Evolutionary conservation across 78 protist genomes (phyloP).

Genomic region (Dictyostelium brefeldianum): DNA sequence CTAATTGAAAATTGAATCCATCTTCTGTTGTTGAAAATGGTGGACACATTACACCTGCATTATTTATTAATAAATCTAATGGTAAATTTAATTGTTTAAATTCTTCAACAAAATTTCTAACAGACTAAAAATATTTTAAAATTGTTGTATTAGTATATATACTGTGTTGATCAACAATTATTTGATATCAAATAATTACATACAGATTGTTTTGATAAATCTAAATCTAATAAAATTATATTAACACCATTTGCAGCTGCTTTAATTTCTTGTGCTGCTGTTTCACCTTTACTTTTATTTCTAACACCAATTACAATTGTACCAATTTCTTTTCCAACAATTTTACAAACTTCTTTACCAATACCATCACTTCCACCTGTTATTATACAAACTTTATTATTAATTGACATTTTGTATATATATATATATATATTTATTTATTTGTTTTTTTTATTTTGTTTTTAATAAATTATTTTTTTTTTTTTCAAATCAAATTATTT

Average conservation of each 20-base stretch:
- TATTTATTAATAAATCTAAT: conserved; percentile 43
- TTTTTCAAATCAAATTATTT: background rate
- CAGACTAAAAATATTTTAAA: conserved; percentile 10
- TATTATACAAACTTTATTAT: conserved; percentile 6
- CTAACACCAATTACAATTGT: conserved; percentile 18
- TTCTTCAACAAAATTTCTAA: conserved; percentile 36
- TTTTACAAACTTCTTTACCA: conserved; percentile 43
- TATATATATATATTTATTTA: background rate
- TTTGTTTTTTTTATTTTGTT: background rate
- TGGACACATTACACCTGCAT: conserved; percentile 45
- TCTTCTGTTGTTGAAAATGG: conserved; percentile 7
- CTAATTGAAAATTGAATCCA: conserved; percentile 37
- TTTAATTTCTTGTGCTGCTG: conserved; percentile 15
- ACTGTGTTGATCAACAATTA: too few species aligned
- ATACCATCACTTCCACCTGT: conserved; percentile 49
- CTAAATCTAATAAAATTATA: conserved; percentile 3
- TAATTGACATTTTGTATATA: background rate
- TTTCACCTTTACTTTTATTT: background rate
- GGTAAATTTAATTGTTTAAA: conserved; percentile 20
- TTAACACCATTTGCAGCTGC: background rate
- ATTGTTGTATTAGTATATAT: background rate
- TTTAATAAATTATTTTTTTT: background rate
- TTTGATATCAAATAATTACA: too few species aligned
- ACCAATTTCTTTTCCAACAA: conserved; percentile 12
- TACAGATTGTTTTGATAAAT: conserved; percentile 9